These are phyloP conservation scores for Neurospora discreta DNA, from an alignment of 495 filamentous ascomycete genomes.

Conservation along the genomic window DNA sequence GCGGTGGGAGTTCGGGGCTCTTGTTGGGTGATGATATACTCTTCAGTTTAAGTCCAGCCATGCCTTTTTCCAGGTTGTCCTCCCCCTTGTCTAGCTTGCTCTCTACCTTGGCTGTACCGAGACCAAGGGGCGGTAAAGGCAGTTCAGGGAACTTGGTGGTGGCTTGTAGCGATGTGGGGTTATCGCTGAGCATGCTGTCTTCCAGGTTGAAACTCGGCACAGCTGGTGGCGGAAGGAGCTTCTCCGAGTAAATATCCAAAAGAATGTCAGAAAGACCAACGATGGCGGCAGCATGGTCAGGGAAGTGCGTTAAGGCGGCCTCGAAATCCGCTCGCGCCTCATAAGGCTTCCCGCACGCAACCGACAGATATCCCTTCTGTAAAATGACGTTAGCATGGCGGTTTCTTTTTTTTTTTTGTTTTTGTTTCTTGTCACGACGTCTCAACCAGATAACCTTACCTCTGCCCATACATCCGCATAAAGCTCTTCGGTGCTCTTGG, in stretches of 20 bases:
- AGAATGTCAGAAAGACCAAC: slow-evolving; percentile 75
- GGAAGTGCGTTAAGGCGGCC: slow-evolving; percentile 58
- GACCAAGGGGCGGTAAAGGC: slow-evolving; percentile 31
- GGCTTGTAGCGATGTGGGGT: neutral
- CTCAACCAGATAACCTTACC: slow-evolving; percentile 29
- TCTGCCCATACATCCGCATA: slow-evolving; percentile 72
- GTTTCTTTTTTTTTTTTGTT: too few relatives aligned
- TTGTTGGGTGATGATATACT: slow-evolving; percentile 1
- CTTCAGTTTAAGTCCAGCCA: neutral
- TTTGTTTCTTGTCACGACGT: neutral
- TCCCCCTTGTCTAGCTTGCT: slow-evolving; percentile 1
- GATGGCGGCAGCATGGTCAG: slow-evolving; percentile 69
- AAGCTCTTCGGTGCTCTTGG: slow-evolving; percentile 66
- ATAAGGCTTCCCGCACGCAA: slow-evolving; percentile 50
- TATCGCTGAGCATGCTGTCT: neutral
- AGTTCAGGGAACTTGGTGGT: slow-evolving; percentile 14
- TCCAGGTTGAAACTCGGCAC: slow-evolving; percentile 23
- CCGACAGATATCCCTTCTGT: slow-evolving; percentile 57
- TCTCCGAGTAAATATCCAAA: slow-evolving; percentile 71
- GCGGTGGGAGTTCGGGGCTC: slow-evolving; percentile 27
- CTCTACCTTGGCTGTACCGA: slow-evolving; percentile 11
- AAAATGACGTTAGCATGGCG: slow-evolving; percentile 20
- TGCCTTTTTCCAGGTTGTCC: neutral
- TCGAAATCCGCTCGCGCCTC: slow-evolving; percentile 66
- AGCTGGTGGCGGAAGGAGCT: slow-evolving; percentile 35